Evolutionary conservation across 148 eudicot genomes (phyloP), one percentile per base, ranked within the genome.

Genomic region (Rhododendron kiyosumense): DNA sequence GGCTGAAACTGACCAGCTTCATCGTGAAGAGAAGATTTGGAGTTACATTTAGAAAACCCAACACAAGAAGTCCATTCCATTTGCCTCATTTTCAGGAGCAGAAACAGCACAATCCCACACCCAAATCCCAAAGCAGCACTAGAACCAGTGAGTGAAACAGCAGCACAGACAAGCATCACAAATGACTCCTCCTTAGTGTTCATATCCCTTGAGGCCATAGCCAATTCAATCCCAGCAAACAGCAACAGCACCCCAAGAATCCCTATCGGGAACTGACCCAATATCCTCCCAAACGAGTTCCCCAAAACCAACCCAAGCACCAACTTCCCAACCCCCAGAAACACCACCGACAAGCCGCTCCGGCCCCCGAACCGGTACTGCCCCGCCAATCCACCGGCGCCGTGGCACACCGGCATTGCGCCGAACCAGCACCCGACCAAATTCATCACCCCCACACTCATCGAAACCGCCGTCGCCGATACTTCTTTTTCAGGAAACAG

Each of bases 351-450:
- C n/a, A 82, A 83, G 0, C 94, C 94, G 61, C 90, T 88, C 79
- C 94, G 89, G 41, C 92, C 93, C 0, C 94, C 94, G 46, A 92
- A 92, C 79, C 93, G 52, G 81, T 91, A 92, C 90, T 92, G 94
- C 48, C 94, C 94, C 0, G 94, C 94, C 9, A 92, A 41, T 82
- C 94, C 94, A 0, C 94, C 94, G 4, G 94, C 94, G 4, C 94
- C 94, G 49, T 92, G 94, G 91, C 94, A 92, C 1, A 86, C 89
- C 1, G 94, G 94, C 94, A 92, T 92, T 26, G 93, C 94, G 12
- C 94, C 94, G 28, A 92, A 92, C 94, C 94, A 92, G 84, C 92
- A 92, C 17, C 94, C 94, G 0, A 90, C 88, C 57, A 92, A 84
- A 73, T 92, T 92, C 93, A 92, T 92, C 11, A 88, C 1, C 2